Evolutionary conservation across 176 grass and related monocot genomes (phyloP), one percentile per base, ranked within the genome.

Genomic region (Panicum miliaceum): DNA sequence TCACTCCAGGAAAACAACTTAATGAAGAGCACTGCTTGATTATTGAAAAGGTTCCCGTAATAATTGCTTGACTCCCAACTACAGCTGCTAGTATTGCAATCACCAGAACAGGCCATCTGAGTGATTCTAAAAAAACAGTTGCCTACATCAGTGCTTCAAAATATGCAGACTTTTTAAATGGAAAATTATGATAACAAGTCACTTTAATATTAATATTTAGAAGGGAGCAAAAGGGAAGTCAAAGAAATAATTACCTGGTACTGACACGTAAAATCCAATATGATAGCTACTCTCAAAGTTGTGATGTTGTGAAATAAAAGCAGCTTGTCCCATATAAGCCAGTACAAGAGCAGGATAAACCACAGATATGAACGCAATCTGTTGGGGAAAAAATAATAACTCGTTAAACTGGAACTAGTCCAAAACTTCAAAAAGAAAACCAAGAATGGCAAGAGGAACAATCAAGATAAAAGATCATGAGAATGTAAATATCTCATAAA

Each of bases 251-350:
- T n/a, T 90, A 99, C 97, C 97, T 94, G 97, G 97, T 71, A 99
- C 97, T 51, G 97, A 99, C 46, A 99, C 97, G 66, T 99, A 99
- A 82, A 99, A 99, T 59, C 97, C 97, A 86, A 99, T 99, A 47
- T 87, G 89, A 77, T 98, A 98, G 64, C 63, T 86, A 74, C 77
- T 96, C 81, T 91, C 89, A 26, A 96, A 92, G 42, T 72, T 83
- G 79, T 99, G 97, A 77, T 99, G 97, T 79, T 94, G 93, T 67
- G 96, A 98, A 74, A 98, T 88, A 92, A 94, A 98, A 76, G 96
- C 96, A 84, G 96, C 93, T 72, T 98, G 96, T 57, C 96, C 96
- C 93, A 95, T 95, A 68, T 98, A 98, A 84, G 96, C 96, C 32
- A 98, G 88, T 82, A 98, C 59, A 58, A 98, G 89, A 37, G 91